Evolutionary conservation across 768 basidiomycete genomes (phyloP), one percentile per base, ranked within the genome.

Genomic region (Mycena venus): DNA sequence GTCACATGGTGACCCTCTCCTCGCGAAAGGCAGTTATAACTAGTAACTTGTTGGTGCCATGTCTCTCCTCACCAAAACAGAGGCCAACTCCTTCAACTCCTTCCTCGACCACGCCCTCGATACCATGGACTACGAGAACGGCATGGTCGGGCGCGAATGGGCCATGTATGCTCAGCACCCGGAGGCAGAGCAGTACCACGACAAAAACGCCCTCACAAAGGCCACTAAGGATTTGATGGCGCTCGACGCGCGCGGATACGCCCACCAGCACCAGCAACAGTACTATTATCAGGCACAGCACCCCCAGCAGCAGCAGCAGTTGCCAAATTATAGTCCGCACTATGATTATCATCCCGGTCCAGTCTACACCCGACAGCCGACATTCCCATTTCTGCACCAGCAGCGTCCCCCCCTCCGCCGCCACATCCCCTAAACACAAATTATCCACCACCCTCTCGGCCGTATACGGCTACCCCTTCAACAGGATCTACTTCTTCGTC

Each of bases 141-240:
- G 32, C 31, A 51, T 6, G 29, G 68, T 76, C 14, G 59, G 56
- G 17, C 51, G 62, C 34, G 75, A 77, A 23, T 77, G 75, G 75
- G 68, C 68, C 27, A 77, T 77, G 75, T 77, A 77, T 23, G 63
- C 67, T 14, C 75, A 75, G 72, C 58, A 60, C 55, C 77, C 44
- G n/a, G 75, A 70, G n/a, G 23, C 55, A 40, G 88, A 88, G 67
- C 80, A 83, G 14, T 82, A 88, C 64, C 89, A 85, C 68, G 90
- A 90, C 72, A 91, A 86, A 70, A 91, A 93, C 66, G 91, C 91
- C 2, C 88, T 96, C 66, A 84, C 92, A 65, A 93, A 93, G 83
- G 94, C 94, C 0, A 96, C 95, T 0, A 95, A 94, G 82, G 94
- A 95, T 82, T 90, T 96, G 53, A 95, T 96, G 91, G 87, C 93